A percentile compares a stretch with the other conserved stretches of the same genome.
phyloP scores from a whole-genome alignment of 164 flowering plant genomes.

The Dillenia turbinata region DNA sequence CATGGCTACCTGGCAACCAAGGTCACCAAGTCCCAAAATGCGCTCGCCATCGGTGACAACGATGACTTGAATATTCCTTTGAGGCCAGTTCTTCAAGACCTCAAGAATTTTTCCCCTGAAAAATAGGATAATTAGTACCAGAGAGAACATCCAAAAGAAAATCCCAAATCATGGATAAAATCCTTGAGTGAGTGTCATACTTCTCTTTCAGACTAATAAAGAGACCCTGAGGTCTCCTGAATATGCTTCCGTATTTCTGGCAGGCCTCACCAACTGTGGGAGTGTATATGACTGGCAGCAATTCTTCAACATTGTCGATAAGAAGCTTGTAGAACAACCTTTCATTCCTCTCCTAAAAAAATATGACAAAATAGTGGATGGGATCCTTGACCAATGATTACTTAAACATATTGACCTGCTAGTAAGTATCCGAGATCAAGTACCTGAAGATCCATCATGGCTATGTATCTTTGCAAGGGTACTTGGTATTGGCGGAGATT shows the following conservation, averaged over 20 bases:
- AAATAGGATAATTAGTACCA: not conserved
- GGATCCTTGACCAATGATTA: too few relatives aligned
- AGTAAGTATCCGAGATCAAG: not conserved
- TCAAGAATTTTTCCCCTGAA: conserved; percentile 77
- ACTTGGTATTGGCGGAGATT: conserved; percentile 47
- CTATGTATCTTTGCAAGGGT: conserved; percentile 52
- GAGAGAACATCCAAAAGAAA: not conserved
- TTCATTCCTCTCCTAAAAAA: conserved; percentile 75
- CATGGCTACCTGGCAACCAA: conserved; percentile 74
- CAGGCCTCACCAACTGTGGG: conserved; percentile 92
- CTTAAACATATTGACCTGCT: too few relatives aligned
- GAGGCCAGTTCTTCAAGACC: conserved; percentile 91
- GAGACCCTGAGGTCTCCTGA: conserved; percentile 83
- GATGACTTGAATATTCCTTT: conserved; percentile 76
- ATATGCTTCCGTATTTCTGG: conserved; percentile 86
- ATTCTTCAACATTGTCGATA: conserved; percentile 73
- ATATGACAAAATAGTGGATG: too few relatives aligned
- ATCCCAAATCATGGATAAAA: not conserved
- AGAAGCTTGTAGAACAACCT: conserved; percentile 82
- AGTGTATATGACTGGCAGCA: conserved; percentile 83
- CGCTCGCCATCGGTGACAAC: conserved; percentile 92
- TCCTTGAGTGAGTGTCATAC: conserved; percentile 27
- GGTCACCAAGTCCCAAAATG: conserved; percentile 84
- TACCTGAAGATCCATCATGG: conserved; percentile 71
- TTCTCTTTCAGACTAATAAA: conserved; percentile 80